Base-by-base conservation (phyloP, 495 filamentous ascomycete genomes). In the Daldinia vernicosa region DNA sequence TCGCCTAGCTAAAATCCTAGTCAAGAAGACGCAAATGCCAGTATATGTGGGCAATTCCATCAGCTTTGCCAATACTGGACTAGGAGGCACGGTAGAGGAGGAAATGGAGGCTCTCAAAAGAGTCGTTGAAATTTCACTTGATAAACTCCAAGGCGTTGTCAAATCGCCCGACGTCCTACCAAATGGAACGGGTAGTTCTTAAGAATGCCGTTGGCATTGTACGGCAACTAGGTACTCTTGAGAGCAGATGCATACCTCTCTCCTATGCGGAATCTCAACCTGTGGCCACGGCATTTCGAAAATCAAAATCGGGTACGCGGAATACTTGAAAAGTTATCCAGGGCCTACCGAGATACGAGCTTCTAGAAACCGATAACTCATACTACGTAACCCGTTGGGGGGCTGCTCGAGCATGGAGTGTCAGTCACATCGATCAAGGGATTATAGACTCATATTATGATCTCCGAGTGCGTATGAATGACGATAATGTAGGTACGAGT, bases 71-170 rank as follows among this genome's bases (percentile, higher is more conserved):
- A 91, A 87, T 72, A 86, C 87, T 0, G 89, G 86, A 7, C 84
- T 93, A 47, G 91, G 91, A 0, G 88, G 92, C 24, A 88, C 85
- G 9, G 88, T 94, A n/a, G 93, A 96, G 75, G 95, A 98, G 82
- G 95, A 98, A 80, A 92, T 97, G 91, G 93, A 95, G 74, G 94
- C 90, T 2, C 86, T 98, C 60, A 86, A 83, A 65, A 85, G 85
- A 71, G 87, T 93, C 60, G 89, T 93, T 57, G 86, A 91, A 55
- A 83, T 90, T 52, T 83, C 95, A 12, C 80, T 91, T 73, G 77
- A 80, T n/a, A 85, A 86, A 66, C 77, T 93, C 69, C 83, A 78
- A 47, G 56, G 55, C 26, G 53, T 70, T 5, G 52, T 74, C 50
- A 70, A 67, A 39, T 55, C 69, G 22, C 56, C 67, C 30, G 8